Base-by-base conservation (phyloP, 768 basidiomycete genomes). In the Suillus alpinus region DNA sequence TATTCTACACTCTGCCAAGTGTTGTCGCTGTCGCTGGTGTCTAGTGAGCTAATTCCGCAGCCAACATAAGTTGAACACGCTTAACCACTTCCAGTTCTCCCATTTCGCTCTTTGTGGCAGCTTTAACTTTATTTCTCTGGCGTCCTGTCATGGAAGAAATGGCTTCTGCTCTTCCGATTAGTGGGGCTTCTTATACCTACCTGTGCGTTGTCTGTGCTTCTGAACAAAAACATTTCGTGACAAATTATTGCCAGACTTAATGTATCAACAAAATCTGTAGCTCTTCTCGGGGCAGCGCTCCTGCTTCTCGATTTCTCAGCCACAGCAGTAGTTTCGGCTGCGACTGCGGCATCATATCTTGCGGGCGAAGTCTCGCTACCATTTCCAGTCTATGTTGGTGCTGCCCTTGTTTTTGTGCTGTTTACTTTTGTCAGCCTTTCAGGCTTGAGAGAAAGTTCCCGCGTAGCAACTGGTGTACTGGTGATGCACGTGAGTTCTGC, bases 71-170 rank as follows among this genome's bases (percentile, higher is more conserved):
- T 62, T 44, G 20, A 16, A 18, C 23, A 18, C 9, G 23, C 14
- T 18, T 12, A 26, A 55, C 53, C 16, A 31, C 12, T 50, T 32
- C 1, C 64, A 88, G 86, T 67, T 89, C 88, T 1, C 88, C 89
- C 0, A 81, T 92, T 44, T 85, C 88, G 8, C 75, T 92, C 59
- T 80, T 87, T 40, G 66, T 86, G 29, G 86, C 90, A 0, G 83
- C 85, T 0, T 69, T 85, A 34, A 78, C 87, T 1, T 68, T 89
- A 3, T 87, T 86, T 65, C 68, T 91, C 26, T 92, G 88, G 86
- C 82, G 87, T 13, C 89, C 89, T 2, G 80, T 92, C 50, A 85
- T 92, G 83, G 80, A 83, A 63, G 90, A 91, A 67, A 72, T 92
- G 9, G 88, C 81, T 0, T 85, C 86, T 4, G 87, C 89, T 3